These are phyloP conservation scores for Hypoxylon crocopeplum DNA, from an alignment of 495 filamentous ascomycete genomes.

Conservation along the genomic window DNA sequence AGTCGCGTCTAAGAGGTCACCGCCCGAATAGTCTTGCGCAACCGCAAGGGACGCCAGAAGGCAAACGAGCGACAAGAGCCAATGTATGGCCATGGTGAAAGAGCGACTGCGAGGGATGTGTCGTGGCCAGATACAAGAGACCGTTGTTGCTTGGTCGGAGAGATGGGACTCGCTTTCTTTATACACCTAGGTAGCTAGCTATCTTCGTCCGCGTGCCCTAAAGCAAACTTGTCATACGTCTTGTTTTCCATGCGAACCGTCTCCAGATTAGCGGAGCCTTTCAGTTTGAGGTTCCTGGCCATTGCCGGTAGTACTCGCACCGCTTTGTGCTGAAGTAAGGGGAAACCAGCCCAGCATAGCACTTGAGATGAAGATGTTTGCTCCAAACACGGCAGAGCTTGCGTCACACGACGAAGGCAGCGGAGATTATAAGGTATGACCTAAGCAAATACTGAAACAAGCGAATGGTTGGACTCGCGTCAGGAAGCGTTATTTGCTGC, in stretches of 20 bases:
- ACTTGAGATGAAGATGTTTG: conserved; percentile 25
- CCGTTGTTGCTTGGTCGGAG: background rate
- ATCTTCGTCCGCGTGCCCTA: background rate
- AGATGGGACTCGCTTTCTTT: conserved; percentile 17
- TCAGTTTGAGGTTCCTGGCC: conserved; percentile 4
- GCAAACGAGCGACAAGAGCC: conserved; percentile 32
- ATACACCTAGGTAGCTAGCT: conserved; percentile 1
- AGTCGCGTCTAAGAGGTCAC: conserved; percentile 8
- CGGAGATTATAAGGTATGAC: conserved; percentile 38
- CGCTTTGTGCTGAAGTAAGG: conserved; percentile 12
- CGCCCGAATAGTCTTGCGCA: conserved; percentile 25
- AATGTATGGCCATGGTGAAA: conserved; percentile 31
- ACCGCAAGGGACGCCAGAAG: conserved; percentile 13
- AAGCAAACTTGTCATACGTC: too few relatives aligned
- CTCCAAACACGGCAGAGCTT: conserved; percentile 26
- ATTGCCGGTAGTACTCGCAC: conserved; percentile 15
- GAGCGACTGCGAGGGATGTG: conserved; percentile 17
- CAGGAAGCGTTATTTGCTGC: conserved; percentile 32
- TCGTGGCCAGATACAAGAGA: conserved; percentile 1
- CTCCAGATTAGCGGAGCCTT: conserved; percentile 29
- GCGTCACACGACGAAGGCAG: conserved; percentile 17
- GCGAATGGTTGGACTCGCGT: conserved; percentile 23
- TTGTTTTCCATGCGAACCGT: too few relatives aligned
- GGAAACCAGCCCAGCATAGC: too few relatives aligned
- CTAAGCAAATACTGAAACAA: conserved; percentile 28